A percentile compares a stretch with the other conserved stretches of the same genome.
Conservation (phyloP, 192 early-diverging fungal genomes). For the Physocladia obscura region DNA sequence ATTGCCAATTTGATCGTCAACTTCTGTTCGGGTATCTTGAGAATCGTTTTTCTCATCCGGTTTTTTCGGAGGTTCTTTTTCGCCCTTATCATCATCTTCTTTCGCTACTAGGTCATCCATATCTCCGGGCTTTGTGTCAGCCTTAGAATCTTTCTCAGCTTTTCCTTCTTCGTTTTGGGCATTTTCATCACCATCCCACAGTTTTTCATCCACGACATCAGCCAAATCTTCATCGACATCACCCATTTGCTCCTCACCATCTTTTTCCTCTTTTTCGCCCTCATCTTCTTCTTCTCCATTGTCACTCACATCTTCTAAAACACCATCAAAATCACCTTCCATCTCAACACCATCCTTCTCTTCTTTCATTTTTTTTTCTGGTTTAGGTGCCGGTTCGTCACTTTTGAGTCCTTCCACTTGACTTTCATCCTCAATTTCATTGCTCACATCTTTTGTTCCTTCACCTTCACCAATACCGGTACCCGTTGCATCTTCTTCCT, state of each 20-base stretch:
- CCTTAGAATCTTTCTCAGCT: constrained; percentile 54
- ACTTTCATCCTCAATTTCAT: constrained; percentile 96
- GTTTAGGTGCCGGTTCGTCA: constrained; percentile 47
- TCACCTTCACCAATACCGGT: constrained; percentile 94
- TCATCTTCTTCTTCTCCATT: constrained; percentile 70
- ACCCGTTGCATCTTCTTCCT: constrained; percentile 50
- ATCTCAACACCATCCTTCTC: constrained; percentile 89
- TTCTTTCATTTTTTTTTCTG: constrained; percentile 62
- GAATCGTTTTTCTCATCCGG: constrained; percentile 48
- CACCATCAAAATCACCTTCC: constrained; percentile 94
- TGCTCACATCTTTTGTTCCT: constrained; percentile 92
- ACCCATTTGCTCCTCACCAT: constrained; percentile 86
- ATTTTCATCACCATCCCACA: constrained; percentile 92
- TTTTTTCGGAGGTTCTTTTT: constrained; percentile 40
- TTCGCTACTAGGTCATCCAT: constrained; percentile 50
- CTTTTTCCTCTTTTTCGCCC: constrained; percentile 71
- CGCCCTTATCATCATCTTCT: constrained; percentile 46
- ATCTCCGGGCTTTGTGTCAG: constrained; percentile 40
- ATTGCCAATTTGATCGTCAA: constrained; percentile 38
- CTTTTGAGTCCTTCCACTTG: constrained; percentile 89
- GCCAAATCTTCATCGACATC: constrained; percentile 84
- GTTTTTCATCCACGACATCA: constrained; percentile 91
- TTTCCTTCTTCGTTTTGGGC: constrained; percentile 59
- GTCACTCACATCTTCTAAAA: constrained; percentile 80
- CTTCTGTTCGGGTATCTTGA: constrained; percentile 44